phyloP scores from a whole-genome alignment of 2,329 filamentous ascomycete species.

The Hypoxylon rubiginosum region DNA sequence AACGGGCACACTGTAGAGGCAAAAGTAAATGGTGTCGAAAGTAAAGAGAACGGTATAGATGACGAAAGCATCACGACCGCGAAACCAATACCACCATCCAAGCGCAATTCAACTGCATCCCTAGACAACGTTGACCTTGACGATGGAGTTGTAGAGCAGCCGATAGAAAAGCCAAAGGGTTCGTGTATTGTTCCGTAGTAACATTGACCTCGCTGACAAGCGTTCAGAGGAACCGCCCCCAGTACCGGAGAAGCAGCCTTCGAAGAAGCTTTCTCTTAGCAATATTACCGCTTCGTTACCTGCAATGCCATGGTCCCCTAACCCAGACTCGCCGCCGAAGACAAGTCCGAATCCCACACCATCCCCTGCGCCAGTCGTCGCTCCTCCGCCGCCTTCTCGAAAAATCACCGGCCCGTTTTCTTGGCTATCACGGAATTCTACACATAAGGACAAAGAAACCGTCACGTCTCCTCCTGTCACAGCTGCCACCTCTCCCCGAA shows the following conservation, averaged over 20 bases:
- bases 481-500: conserved; percentile 62
- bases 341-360: conserved; percentile 56
- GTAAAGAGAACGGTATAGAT: conserved; percentile 11
- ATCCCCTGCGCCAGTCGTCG: conserved; percentile 54
- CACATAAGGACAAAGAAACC: conserved; percentile 67
- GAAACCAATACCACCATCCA: conserved; percentile 54
- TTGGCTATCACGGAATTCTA: conserved; percentile 80
- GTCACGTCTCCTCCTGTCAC: conserved; percentile 66
- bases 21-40: conserved; percentile 23
- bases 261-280: conserved; percentile 73
- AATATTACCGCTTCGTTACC: conserved; percentile 81
- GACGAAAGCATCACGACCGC: conserved; percentile 46
- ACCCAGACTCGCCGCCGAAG: conserved; percentile 64
- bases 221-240: conserved; percentile 47
- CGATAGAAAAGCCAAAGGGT: conserved; percentile 47
- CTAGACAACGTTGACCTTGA: conserved; percentile 76
- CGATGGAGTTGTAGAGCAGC: conserved; percentile 62
- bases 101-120: conserved; percentile 62
- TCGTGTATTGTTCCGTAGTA: conserved; percentile 17
- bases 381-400: conserved; percentile 62
- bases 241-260: conserved; percentile 57
- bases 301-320: conserved; percentile 78
- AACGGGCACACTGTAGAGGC: conserved; percentile 40
- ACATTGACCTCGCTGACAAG: conserved; percentile 18
- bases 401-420: conserved; percentile 91